Conservation (phyloP, 2,329 filamentous ascomycete species). For the Didymella arachidicola region DNA sequence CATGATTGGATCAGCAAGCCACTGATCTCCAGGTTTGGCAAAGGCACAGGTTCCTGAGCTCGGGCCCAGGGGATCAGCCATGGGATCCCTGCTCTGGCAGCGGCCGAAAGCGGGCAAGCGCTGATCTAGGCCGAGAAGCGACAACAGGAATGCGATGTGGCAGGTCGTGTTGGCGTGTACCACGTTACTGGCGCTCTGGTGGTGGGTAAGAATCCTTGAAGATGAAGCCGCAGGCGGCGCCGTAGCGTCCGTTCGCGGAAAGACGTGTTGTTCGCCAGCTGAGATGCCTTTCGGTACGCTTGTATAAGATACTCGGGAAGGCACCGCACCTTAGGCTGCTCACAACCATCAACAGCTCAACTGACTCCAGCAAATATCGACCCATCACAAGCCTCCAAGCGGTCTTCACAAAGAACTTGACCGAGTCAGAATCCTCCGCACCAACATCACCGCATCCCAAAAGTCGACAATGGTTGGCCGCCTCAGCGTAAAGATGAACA, state of each 20-base stretch:
- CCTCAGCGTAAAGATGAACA: constrained; percentile 13
- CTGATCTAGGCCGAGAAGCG: constrained; percentile 27
- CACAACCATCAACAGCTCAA: constrained; percentile 6
- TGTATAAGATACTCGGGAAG: constrained; percentile 24
- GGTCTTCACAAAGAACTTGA: not conserved
- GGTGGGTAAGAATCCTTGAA: constrained; percentile 29
- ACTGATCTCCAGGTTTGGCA: constrained; percentile 17
- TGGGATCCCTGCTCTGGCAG: constrained; percentile 30
- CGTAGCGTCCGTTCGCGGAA: constrained; percentile 27
- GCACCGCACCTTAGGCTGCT: constrained; percentile 7
- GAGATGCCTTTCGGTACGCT: constrained; percentile 10
- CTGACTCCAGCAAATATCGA: constrained; percentile 4
- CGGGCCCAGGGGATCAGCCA: constrained; percentile 28
- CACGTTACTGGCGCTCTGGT: constrained; percentile 32
- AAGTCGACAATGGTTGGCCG: constrained; percentile 20
- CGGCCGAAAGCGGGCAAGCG: constrained; percentile 28
- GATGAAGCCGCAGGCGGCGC: constrained; percentile 30
- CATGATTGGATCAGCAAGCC: constrained; percentile 17
- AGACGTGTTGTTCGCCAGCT: constrained; percentile 25
- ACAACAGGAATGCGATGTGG: constrained; percentile 27
- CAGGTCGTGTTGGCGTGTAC: constrained; percentile 31
- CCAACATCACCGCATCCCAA: constrained; percentile 4
- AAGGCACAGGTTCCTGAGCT: constrained; percentile 24
- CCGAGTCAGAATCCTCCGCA: constrained; percentile 13
- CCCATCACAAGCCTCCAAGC: not conserved